phyloP scores from a whole-genome alignment of 2,329 filamentous ascomycete species.

The Diaporthe sp. region DNA sequence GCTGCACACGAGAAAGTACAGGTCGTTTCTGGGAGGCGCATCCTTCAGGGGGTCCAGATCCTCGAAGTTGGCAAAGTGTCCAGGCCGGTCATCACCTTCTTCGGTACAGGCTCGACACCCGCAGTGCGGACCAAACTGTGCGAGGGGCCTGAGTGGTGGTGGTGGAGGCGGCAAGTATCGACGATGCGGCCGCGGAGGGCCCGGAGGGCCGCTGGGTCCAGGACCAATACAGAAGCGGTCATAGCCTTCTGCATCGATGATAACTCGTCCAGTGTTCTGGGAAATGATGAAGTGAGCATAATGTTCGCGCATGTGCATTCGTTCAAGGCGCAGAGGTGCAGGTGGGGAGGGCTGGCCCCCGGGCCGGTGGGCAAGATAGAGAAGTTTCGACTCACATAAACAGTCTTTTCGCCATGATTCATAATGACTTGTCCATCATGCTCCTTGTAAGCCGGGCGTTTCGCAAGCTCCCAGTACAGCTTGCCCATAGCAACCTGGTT shows the following conservation, averaged over 20 bases:
- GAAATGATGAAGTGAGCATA: neutral
- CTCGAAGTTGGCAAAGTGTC: constrained; percentile 57
- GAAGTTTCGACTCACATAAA: constrained; percentile 42
- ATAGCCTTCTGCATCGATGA: constrained; percentile 60
- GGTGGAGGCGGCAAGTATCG: neutral
- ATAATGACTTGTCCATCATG: constrained; percentile 59
- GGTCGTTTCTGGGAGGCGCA: constrained; percentile 55
- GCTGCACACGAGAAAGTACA: constrained; percentile 60
- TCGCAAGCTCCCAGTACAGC: constrained; percentile 62
- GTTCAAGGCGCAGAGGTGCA: neutral
- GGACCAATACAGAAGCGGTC: constrained; percentile 51
- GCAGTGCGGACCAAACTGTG: constrained; percentile 58
- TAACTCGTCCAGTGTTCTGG: constrained; percentile 57
- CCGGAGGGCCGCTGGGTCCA: constrained; percentile 43
- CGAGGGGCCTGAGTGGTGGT: constrained; percentile 53
- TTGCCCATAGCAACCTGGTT: constrained; percentile 58
- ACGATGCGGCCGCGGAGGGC: neutral
- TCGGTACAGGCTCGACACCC: constrained; percentile 55
- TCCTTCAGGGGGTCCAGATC: constrained; percentile 55
- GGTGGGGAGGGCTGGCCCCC: neutral
- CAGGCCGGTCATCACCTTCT: constrained; percentile 44
- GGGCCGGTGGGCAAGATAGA: neutral
- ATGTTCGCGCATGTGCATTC: neutral
- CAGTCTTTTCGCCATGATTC: constrained; percentile 45
- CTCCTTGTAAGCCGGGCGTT: constrained; percentile 61